Base-by-base conservation (phyloP, 192 early-diverging fungal genomes). In the Fimicolochytrium jonesii region DNA sequence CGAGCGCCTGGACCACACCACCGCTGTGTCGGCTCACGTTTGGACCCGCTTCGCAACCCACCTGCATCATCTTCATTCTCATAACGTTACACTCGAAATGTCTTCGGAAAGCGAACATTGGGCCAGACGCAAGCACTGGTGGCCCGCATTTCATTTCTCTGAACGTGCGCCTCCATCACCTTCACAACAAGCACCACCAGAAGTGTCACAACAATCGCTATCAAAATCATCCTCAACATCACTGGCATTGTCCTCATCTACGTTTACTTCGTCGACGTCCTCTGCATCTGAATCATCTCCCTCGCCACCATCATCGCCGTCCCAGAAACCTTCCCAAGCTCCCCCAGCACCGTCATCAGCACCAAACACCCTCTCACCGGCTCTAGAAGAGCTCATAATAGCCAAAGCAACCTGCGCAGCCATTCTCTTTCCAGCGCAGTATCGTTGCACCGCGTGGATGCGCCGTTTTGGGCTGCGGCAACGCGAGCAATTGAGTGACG, bases 361-460 rank as follows among this genome's bases (percentile, higher is more conserved):
- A 17, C 18, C 17, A 15, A 20, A 25, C 0, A 26, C 48, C 23
- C 48, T 31, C 32, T 4, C 9, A 25, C 9, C 48, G 18, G 17
- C 30, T 34, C 28, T 43, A 26, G n/a, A 15, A 50, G 44, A 49
- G 2, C 48, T 33, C 46, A 18, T 61, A 22, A 23, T 49, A 15
- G 22, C 20, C 29, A 61, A 61, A 36, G 33, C 48, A 15, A 50
- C 33, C 17, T 58, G 53, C 28, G 53, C 55, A n/a, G 20, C 47
- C 1, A 26, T 23, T 25, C 22, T 66, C 2, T 64, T 64, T 37
- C 61, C 61, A 6, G 23, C 13, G 35, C 17, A 9, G 3, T 54
- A 64, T 28, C 36, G 17, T 20, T 13, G 23, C 36, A 7, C 41
- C 17, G 22, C 35, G 6, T 64, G 51, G 50, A 33, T 29, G 13